Evolutionary conservation across 2,329 filamentous ascomycete genomes (phyloP), one percentile per base, ranked within the genome.

Genomic region (Teratosphaeria pseudoeucalypti): DNA sequence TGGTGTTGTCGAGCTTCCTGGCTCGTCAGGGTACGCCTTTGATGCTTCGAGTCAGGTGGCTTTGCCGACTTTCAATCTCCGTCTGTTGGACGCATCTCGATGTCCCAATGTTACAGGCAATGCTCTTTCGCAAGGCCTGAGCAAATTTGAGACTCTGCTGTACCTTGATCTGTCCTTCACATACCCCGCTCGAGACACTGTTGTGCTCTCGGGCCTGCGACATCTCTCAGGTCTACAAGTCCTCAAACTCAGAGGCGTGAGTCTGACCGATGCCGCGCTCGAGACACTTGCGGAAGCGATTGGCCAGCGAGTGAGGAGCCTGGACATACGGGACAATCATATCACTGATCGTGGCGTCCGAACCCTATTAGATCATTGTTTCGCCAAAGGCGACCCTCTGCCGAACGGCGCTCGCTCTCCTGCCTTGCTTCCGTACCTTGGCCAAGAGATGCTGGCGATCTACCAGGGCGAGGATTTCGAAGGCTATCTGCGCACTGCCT

Each of bases 51-150:
- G 56, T 32, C 26, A 54, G 10, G 39, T 55, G 19, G 56, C 60
- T n/a, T 54, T 61, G 16, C 62, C 66, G 6, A 64, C 72, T 3
- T 81, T 82, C 64, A 75, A 76, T 19, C 67, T 85, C 29, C 80
- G 82, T 34, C 71, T 85, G 4, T 72, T 86, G 7, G 74, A 84
- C 62, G 82, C 82, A 10, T 80, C 81, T 7, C 71, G 75, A 39
- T 84, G 83, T 70, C 75, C 76, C 1, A 86, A 86, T 66, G 76
- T 80, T n/a, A 85, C 83, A 1, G 80, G 80, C 0, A 73, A 71
- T 19, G 78, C 81, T 0, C 74, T 86, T 7, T 74, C 77, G 27
- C 76, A 79, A 61, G 80, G 79, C 0, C 63, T 86, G 27, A 68
- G 75, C 14, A 76, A 78, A 19, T 82, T 85, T 60, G 79, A 81